Evolutionary conservation across 2,329 filamentous ascomycete species (phyloP).

Genomic region (Ophiosphaerella korrae): DNA sequence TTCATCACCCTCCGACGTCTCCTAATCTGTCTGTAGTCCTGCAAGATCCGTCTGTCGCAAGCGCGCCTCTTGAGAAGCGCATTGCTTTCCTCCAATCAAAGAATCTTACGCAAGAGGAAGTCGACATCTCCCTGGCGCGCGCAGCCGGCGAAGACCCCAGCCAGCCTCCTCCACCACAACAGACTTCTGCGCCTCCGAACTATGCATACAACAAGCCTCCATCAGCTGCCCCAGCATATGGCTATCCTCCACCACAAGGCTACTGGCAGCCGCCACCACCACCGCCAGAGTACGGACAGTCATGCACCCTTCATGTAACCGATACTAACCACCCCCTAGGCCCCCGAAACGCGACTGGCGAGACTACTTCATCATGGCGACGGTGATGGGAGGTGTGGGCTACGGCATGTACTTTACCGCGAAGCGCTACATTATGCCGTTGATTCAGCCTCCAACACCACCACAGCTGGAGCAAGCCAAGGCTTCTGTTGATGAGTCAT

Average conservation of each 20-base stretch:
- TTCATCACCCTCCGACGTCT: slow-evolving; percentile 3
- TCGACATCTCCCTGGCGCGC: slow-evolving; percentile 81
- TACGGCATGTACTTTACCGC: slow-evolving; percentile 89
- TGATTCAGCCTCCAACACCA: slow-evolving; percentile 91
- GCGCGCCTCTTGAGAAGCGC: slow-evolving; percentile 88
- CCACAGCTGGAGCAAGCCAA: slow-evolving; percentile 96
- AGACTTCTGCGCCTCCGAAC: slow-evolving; percentile 48
- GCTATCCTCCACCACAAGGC: slow-evolving; percentile 58
- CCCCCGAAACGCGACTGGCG: slow-evolving; percentile 88
- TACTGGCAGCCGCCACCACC: slow-evolving; percentile 62
- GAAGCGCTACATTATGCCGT: slow-evolving; percentile 85
- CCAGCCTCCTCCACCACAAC: slow-evolving; percentile 55
- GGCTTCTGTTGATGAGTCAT: slow-evolving; percentile 87
- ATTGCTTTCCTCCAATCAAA: slow-evolving; percentile 94
- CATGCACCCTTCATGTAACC: neutral
- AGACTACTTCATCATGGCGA: slow-evolving; percentile 99
- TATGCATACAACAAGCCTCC: slow-evolving; percentile 53
- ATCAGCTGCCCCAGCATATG: slow-evolving; percentile 55
- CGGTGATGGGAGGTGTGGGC: slow-evolving; percentile 84
- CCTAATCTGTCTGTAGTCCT: slow-evolving; percentile 67
- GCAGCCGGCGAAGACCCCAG: slow-evolving; percentile 65
- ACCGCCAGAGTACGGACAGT: slow-evolving; percentile 56
- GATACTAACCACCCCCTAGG: slow-evolving; percentile 28
- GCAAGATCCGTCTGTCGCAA: slow-evolving; percentile 88
- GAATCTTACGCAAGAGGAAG: slow-evolving; percentile 95